Base-by-base conservation (phyloP, 2,329 filamentous ascomycete genomes). In the Gnomoniopsis sp. region DNA sequence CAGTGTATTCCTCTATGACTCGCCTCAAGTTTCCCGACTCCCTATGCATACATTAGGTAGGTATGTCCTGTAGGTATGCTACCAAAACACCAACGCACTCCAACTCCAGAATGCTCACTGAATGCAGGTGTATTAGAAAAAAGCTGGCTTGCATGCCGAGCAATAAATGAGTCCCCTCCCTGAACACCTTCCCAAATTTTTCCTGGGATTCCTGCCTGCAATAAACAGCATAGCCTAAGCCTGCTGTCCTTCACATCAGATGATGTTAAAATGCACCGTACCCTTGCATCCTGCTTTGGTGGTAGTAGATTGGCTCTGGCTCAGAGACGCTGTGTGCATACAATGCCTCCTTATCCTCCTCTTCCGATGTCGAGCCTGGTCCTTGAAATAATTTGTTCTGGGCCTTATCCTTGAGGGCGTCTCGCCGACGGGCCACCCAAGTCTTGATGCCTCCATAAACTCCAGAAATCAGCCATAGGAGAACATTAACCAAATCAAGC, bases 401-500 rank as follows among this genome's bases (percentile, higher is more conserved):
- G 21, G 74, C 64, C 65, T 70, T 74, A 22, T 72, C 72, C n/a
- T 71, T 72, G 47, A 71, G 60, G 19, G 69, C 65, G 12, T 78
- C 75, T 4, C 68, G 68, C 65, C 75, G 76, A 12, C 75, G 74
- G 0, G 76, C 74, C 46, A 78, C 53, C 59, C 72, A 75, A 0
- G 71, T 74, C 69, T 75, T 75, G 60, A 73, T 23, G 50, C 62
- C 70, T 30, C 77, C 77, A 41, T 79, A 80, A 6, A 66, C 66
- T 6, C 71, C 76, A 0, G 76, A 78, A 3, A 78, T 62, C 14
- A 86, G 71, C 88, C 89, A 92, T 47, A 92, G 71, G 22, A 88
- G 58, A 70, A 88, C 78, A 64, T 88, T 89, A 34, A 85, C 76
- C 26, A 91, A 69, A 68, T 91, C 87, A 26, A 91, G 73, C 86